Evolutionary conservation across 805 yeast genomes (phyloP).

Genomic region (Wickerhamomyces canadensis): DNA sequence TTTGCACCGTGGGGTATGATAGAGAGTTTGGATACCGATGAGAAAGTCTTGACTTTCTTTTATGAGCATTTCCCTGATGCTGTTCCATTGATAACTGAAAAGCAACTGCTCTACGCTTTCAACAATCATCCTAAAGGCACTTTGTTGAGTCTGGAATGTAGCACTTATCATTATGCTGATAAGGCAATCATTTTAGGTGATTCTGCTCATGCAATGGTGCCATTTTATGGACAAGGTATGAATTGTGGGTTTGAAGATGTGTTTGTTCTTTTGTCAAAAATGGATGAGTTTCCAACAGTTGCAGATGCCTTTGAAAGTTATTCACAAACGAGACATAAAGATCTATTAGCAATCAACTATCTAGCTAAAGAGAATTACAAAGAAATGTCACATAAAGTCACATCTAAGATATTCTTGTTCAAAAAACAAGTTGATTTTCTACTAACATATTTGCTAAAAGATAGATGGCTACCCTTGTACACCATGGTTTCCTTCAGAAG

Average conservation of each 20-base stretch:
- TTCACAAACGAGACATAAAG: slow-evolving; percentile 42
- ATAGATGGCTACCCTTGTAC: slow-evolving; percentile 78
- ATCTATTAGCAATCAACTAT: slow-evolving; percentile 68
- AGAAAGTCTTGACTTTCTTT: slow-evolving; percentile 51
- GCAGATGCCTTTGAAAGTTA: slow-evolving; percentile 10
- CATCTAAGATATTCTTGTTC: slow-evolving; percentile 50
- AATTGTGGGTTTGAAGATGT: slow-evolving; percentile 95
- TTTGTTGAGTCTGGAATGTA: slow-evolving; percentile 65
- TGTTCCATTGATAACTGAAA: slow-evolving; percentile 55
- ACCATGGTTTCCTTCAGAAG: slow-evolving; percentile 89
- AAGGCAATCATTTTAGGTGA: slow-evolving; percentile 76
- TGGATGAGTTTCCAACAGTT: slow-evolving; percentile 8
- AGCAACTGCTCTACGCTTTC: slow-evolving; percentile 44
- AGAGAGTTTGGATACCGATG: slow-evolving; percentile 42
- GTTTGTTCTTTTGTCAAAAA: slow-evolving; percentile 46
- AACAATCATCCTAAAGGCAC: slow-evolving; percentile 66
- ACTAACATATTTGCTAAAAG: slow-evolving; percentile 53
- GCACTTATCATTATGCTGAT: slow-evolving; percentile 62
- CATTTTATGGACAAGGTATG: slow-evolving; percentile 98
- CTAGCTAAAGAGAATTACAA: slow-evolving; percentile 75
- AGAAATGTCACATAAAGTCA: slow-evolving; percentile 84
- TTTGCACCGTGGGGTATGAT: slow-evolving; percentile 75
- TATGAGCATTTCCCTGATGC: slow-evolving; percentile 68
- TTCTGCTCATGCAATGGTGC: slow-evolving; percentile 96
- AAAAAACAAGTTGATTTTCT: slow-evolving; percentile 65